Evolutionary conservation across 495 filamentous ascomycete genomes (phyloP).

Genomic region (Viridothelium virens): DNA sequence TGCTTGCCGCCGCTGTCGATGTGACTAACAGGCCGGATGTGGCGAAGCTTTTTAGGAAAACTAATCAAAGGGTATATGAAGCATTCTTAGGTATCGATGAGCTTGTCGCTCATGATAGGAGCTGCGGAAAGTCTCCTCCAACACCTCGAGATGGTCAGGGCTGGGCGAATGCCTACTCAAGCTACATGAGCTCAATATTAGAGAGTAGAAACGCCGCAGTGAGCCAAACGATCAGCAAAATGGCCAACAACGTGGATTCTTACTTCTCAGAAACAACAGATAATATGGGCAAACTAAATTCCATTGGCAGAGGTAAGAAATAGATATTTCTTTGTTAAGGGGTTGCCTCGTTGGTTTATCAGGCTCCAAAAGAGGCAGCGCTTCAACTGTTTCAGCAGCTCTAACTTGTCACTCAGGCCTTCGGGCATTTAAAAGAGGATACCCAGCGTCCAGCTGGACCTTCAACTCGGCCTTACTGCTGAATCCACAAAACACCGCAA

Average conservation of each 20-base stretch:
- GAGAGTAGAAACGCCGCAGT: neutral
- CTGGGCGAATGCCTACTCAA: slow-evolving; percentile 1
- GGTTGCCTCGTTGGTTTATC: neutral
- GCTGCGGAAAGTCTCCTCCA: neutral
- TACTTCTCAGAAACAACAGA: neutral
- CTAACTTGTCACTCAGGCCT: neutral
- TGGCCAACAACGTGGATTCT: neutral
- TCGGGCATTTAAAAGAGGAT: neutral
- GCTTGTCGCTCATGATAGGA: neutral
- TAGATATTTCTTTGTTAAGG: neutral
- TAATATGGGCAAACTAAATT: neutral
- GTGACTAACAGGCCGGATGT: neutral
- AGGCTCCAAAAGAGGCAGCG: neutral
- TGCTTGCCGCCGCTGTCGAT: neutral
- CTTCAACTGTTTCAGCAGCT: neutral
- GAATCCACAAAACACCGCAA: neutral
- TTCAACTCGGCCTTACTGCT: neutral
- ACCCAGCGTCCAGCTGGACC: neutral
- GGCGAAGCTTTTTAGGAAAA: neutral
- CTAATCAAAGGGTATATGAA: slow-evolving; percentile 6
- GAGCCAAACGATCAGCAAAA: neutral
- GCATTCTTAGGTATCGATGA: neutral
- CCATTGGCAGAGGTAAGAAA: neutral
- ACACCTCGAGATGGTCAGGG: neutral
- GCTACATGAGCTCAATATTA: neutral